A percentile compares a stretch with the other conserved stretches of the same genome.
Conservation (phyloP, 495 filamentous ascomycete genomes). For the Aspergillus homomorphus region DNA sequence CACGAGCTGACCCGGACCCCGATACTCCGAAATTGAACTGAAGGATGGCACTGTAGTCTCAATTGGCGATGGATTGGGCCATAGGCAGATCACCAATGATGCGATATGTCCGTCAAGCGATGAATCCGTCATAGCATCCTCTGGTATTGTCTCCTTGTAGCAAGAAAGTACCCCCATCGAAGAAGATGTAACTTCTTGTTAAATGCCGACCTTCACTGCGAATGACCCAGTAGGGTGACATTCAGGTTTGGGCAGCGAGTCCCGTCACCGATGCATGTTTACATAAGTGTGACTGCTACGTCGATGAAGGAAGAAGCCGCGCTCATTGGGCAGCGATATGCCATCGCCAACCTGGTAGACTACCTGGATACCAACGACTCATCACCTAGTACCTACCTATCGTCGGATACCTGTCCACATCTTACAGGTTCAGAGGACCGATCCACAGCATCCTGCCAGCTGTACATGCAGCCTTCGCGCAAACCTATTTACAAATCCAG, state of each 20-base stretch:
- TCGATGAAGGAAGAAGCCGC: not conserved
- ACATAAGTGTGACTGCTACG: not conserved
- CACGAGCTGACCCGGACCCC: not conserved
- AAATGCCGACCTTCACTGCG: not conserved
- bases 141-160: not conserved
- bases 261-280: not conserved
- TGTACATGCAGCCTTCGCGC: constrained; percentile 10
- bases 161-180: not conserved
- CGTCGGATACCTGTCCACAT: constrained; percentile 18
- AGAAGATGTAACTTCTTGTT: not conserved
- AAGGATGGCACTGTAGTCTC: not conserved
- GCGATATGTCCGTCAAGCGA: not conserved
- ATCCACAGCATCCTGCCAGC: constrained; percentile 10
- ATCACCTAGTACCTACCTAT: not conserved
- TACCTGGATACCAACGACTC: not conserved
- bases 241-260: not conserved
- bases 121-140: not conserved
- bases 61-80: not conserved
- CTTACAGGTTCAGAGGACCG: constrained; percentile 14
- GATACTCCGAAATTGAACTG: not conserved
- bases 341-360: not conserved
- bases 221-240: not conserved
- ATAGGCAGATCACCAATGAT: not conserved
- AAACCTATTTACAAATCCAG: not conserved
- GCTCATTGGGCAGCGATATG: not conserved